phyloP scores from a whole-genome alignment of 257 asterid genomes.

The Capsicum baccatum region DNA sequence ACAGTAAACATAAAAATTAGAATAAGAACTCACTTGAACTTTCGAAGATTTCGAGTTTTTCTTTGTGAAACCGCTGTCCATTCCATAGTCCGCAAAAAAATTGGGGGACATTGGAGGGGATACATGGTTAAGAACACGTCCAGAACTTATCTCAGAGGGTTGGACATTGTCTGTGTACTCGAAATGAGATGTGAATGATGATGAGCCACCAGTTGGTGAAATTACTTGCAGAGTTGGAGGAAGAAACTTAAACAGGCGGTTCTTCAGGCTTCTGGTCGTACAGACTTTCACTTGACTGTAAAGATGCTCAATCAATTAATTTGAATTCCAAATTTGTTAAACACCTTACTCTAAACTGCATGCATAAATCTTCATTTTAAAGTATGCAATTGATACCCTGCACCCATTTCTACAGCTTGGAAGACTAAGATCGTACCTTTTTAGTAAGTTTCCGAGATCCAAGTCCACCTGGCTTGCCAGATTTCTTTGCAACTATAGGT shows the following conservation, averaged over 20 bases:
- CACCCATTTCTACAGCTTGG: neutral
- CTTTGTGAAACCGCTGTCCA: conserved; percentile 87
- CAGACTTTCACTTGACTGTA: conserved; percentile 88
- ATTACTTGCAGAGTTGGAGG: conserved; percentile 57
- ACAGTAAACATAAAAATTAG: conserved; percentile 4
- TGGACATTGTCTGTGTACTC: conserved; percentile 77
- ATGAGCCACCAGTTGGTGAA: conserved; percentile 50
- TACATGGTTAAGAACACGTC: conserved; percentile 69
- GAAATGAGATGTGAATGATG: conserved; percentile 68
- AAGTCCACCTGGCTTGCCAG: conserved; percentile 87
- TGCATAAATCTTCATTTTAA: neutral
- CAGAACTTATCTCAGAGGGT: conserved; percentile 70
- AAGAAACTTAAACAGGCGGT: conserved; percentile 59
- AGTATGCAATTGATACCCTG: conserved; percentile 21
- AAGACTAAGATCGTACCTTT: conserved; percentile 56
- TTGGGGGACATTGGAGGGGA: conserved; percentile 68
- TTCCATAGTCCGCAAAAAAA: conserved; percentile 76
- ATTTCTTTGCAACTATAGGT: conserved; percentile 77
- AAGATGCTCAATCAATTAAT: conserved; percentile 10
- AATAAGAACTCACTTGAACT: conserved; percentile 63
- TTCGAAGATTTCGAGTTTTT: conserved; percentile 69
- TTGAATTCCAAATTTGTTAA: conserved; percentile 23
- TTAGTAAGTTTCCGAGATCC: conserved; percentile 92
- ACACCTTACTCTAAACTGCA: neutral
- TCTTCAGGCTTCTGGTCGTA: conserved; percentile 98